Evolutionary conservation across 83 land plant species (phyloP).

Genomic region (Thuja plicata): DNA sequence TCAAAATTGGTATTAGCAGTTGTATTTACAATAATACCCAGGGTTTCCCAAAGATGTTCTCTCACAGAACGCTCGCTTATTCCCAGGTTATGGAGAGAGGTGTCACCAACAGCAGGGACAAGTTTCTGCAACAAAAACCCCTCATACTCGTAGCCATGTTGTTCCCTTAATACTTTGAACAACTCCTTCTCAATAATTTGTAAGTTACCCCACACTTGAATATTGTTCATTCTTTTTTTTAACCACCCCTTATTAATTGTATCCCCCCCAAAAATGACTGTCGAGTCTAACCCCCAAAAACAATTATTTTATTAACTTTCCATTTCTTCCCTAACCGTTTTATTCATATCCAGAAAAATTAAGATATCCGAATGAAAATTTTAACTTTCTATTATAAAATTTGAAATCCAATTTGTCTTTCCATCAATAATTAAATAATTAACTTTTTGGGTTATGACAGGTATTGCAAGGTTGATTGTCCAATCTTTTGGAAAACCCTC

Average conservation of each 20-base stretch:
- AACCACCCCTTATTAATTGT: background rate
- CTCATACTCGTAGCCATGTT: conserved; percentile 33
- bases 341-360: too few relatives aligned
- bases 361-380: too few relatives aligned
- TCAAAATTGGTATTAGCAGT: conserved; percentile 68
- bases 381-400: too few relatives aligned
- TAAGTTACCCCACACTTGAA: background rate
- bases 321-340: too few relatives aligned
- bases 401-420: too few relatives aligned
- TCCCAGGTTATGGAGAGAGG: conserved; percentile 39
- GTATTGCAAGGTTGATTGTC: too few relatives aligned
- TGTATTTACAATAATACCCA: conserved; percentile 51
- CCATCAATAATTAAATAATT: too few relatives aligned
- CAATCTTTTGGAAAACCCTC: too few relatives aligned
- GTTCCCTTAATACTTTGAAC: conserved; percentile 41
- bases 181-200: conserved; percentile 42
- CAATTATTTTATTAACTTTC: too few relatives aligned
- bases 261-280: background rate
- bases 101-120: conserved; percentile 51
- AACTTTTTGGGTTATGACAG: too few relatives aligned
- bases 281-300: too few relatives aligned
- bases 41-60: conserved; percentile 24
- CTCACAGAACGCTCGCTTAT: conserved; percentile 18
- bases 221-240: background rate
- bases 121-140: conserved; percentile 42